Conservation (phyloP, 1,139 yeast species). For the Martiniozyma asiatica region DNA sequence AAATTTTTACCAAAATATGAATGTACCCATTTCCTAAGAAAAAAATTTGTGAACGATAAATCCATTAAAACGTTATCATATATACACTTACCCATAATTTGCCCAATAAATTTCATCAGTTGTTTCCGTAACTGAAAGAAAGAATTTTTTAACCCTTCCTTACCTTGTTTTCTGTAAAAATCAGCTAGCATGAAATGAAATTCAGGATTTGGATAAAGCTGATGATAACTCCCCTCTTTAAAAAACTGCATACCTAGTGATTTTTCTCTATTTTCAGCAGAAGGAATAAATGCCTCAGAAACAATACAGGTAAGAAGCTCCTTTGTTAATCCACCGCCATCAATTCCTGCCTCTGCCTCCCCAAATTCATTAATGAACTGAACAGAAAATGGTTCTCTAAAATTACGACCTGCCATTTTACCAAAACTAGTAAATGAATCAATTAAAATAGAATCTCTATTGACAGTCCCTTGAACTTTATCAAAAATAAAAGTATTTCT, state of each 20-base stretch:
- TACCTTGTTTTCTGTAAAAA: too few species aligned
- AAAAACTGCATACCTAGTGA: constrained; percentile 32
- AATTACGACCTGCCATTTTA: constrained; percentile 34
- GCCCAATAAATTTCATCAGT: constrained; percentile 57
- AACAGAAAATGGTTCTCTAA: constrained; percentile 53
- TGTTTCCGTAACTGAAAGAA: too few species aligned
- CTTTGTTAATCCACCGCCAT: constrained; percentile 94
- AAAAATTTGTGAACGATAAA: constrained; percentile 78
- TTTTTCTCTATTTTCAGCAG: constrained; percentile 18
- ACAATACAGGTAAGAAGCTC: constrained; percentile 73
- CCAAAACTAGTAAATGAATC: constrained; percentile 64
- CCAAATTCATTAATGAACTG: constrained; percentile 65
- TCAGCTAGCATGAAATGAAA: too few species aligned
- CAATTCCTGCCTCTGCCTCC: constrained; percentile 71
- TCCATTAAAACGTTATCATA: constrained; percentile 76
- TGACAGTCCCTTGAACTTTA: constrained; percentile 39
- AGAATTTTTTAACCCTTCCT: too few species aligned
- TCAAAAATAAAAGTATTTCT: constrained; percentile 10
- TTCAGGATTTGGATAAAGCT: constrained; percentile 65
- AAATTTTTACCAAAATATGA: constrained; percentile 5
- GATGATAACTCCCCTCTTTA: constrained; percentile 42
- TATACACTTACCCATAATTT: constrained; percentile 79
- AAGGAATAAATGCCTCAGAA: constrained; percentile 47
- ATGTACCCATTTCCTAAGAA: constrained; percentile 54
- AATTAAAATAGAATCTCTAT: constrained; percentile 56